Base-by-base conservation (phyloP, 2,329 filamentous ascomycete genomes). In the Stagonosporopsis vannaccii region DNA sequence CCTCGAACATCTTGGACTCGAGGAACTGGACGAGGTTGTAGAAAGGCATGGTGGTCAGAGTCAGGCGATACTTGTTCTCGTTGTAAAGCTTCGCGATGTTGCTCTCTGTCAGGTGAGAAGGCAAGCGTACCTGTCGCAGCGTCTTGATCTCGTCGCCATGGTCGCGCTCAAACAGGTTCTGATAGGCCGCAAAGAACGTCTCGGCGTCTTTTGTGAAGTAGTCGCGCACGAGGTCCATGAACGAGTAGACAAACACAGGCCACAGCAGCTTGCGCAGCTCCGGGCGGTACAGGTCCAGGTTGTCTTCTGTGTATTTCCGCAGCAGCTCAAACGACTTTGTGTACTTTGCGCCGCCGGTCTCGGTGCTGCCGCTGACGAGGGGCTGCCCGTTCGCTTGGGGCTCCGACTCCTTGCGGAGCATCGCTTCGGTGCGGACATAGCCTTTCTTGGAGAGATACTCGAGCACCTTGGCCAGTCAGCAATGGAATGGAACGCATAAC, bases 371-470 rank as follows among this genome's bases (percentile, higher is more conserved):
- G 45, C 79, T 77, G 43, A 87, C 83, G 30, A 94, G 84, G 2
- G 92, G 91, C 56, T 90, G 86, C 8, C 92, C 93, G 73, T 92
- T 91, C 20, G 94, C 91, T 37, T 95, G 84, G 65, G 92, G 88
- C 22, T 90, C 88, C 1, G 93, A 96, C 76, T 99, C 95, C 75
- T 92, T 90, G 39, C 95, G 87, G 49, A 99, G 90, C 73, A 95
- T 91, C 19, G 94, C 91, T 76, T 99, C 95, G 0, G 95, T 98
- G 22, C 90, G 85, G 50, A 88, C 92, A 77, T 97, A 99, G 0
- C 95, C 95, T 65, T 97, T 93, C 76, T 99, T 99, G 2, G 92
- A 86, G 1, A 99, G 83, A 75, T 99, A 99, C 68, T 99, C 95
- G 8, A 97, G 93, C 3, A 99, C 88, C 87, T 90, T 9, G 20